Conservation (phyloP, 257 asterid species). For the Henckelia pumila region DNA sequence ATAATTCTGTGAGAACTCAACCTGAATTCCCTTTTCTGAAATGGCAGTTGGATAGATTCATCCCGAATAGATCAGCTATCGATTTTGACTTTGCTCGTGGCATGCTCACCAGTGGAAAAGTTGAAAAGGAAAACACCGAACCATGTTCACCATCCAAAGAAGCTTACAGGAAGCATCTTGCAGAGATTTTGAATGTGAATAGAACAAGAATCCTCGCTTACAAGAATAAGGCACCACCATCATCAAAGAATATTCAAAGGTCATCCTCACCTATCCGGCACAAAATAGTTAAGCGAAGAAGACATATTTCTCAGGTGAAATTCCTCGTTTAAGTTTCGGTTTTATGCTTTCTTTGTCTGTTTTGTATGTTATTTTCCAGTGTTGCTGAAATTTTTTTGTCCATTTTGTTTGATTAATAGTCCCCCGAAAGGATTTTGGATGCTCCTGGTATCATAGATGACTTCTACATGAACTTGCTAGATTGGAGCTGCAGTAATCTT, state of each 20-base stretch:
- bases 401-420: constrained; percentile 24
- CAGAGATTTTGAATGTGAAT: constrained; percentile 41
- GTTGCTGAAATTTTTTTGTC: neutral
- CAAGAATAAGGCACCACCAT: constrained; percentile 37
- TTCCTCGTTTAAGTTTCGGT: neutral
- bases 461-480: constrained; percentile 45
- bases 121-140: constrained; percentile 19
- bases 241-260: constrained; percentile 9
- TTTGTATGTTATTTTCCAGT: neutral
- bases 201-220: constrained; percentile 49
- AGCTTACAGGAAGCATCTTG: constrained; percentile 42
- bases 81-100: constrained; percentile 48
- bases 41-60: constrained; percentile 50
- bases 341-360: neutral
- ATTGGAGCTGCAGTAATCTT: constrained; percentile 42
- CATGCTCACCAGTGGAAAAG: constrained; percentile 39
- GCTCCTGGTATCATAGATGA: constrained; percentile 46
- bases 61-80: constrained; percentile 53
- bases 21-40: neutral
- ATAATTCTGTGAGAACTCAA: constrained; percentile 1
- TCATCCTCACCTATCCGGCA: constrained; percentile 17
- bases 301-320: constrained; percentile 35
- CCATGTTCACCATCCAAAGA: constrained; percentile 34
- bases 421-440: constrained; percentile 36
- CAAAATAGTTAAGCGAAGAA: constrained; percentile 8